Evolutionary conservation across 2,329 filamentous ascomycete species (phyloP).

Genomic region (Claviceps paspali): DNA sequence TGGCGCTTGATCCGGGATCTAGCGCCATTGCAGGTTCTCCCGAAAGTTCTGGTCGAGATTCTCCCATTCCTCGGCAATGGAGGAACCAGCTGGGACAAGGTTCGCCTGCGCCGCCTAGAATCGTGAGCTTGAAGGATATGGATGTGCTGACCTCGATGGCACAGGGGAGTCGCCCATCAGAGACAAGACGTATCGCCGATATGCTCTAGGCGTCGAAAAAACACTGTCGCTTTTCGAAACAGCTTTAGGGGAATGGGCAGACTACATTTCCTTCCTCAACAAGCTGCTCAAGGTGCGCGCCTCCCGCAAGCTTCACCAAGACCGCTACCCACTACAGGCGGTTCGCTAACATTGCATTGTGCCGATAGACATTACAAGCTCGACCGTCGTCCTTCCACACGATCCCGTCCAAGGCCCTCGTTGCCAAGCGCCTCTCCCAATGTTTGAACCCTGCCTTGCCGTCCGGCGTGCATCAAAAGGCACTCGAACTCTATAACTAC

Average conservation of each 20-base stretch:
- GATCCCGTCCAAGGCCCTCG: constrained; percentile 66
- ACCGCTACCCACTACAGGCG: background rate
- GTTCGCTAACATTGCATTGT: constrained; percentile 2
- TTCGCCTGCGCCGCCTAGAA: constrained; percentile 26
- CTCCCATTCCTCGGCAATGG: constrained; percentile 61
- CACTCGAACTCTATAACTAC: constrained; percentile 82
- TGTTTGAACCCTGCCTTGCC: constrained; percentile 87
- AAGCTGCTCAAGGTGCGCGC: constrained; percentile 64
- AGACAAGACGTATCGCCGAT: constrained; percentile 67
- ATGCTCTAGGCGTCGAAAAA: constrained; percentile 76
- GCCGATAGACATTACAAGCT: constrained; percentile 72
- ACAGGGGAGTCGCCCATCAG: constrained; percentile 40
- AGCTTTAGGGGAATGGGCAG: constrained; percentile 92
- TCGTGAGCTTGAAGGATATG: background rate
- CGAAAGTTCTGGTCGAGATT: constrained; percentile 69
- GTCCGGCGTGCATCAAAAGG: constrained; percentile 94
- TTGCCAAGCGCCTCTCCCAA: constrained; percentile 86
- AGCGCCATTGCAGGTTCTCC: constrained; percentile 52
- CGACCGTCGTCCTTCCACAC: constrained; percentile 56
- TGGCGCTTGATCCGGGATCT: constrained; percentile 48
- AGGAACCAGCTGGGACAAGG: constrained; percentile 64
- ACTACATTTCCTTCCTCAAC: constrained; percentile 95
- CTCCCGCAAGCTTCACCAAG: background rate
- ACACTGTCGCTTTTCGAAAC: constrained; percentile 84
- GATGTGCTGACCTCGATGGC: constrained; percentile 2